These are phyloP conservation scores for Podaxis sp. DNA, from an alignment of 768 basidiomycete genomes.

Conservation along the genomic window DNA sequence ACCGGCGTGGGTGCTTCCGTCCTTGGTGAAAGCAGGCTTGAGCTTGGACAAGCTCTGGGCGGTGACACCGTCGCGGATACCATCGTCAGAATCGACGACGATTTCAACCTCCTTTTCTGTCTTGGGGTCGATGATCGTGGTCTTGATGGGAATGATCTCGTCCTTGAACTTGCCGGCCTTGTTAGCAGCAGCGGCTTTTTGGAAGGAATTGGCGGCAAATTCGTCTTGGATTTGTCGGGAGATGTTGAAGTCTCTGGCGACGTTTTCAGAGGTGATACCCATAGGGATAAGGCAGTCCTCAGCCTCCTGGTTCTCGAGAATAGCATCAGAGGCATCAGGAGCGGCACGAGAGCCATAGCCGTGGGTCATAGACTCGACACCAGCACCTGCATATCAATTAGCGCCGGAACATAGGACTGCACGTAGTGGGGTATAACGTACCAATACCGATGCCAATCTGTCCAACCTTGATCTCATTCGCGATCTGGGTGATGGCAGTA, in stretches of 20 bases:
- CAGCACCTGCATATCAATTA: conserved; percentile 52
- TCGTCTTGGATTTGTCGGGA: conserved; percentile 77
- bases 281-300: conserved; percentile 84
- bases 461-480: conserved; percentile 72
- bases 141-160: conserved; percentile 82
- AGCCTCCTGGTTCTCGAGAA: conserved; percentile 66
- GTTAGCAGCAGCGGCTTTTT: conserved; percentile 78
- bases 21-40: conserved; percentile 81
- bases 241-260: conserved; percentile 74
- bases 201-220: conserved; percentile 83
- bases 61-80: conserved; percentile 83
- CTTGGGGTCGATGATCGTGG: conserved; percentile 69
- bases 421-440: conserved; percentile 29
- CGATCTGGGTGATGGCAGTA: conserved; percentile 78
- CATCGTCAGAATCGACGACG: conserved; percentile 79
- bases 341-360: conserved; percentile 62
- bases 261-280: conserved; percentile 96
- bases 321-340: conserved; percentile 59
- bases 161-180: conserved; percentile 78
- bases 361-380: conserved; percentile 88
- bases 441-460: conserved; percentile 92
- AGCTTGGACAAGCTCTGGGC: conserved; percentile 74
- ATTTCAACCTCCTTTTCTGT: conserved; percentile 65
- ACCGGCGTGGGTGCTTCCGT: conserved; percentile 74
- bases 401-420: conserved; percentile 6